Conservation (phyloP, 176 grass and related monocot genomes). For the Oryza punctata region DNA sequence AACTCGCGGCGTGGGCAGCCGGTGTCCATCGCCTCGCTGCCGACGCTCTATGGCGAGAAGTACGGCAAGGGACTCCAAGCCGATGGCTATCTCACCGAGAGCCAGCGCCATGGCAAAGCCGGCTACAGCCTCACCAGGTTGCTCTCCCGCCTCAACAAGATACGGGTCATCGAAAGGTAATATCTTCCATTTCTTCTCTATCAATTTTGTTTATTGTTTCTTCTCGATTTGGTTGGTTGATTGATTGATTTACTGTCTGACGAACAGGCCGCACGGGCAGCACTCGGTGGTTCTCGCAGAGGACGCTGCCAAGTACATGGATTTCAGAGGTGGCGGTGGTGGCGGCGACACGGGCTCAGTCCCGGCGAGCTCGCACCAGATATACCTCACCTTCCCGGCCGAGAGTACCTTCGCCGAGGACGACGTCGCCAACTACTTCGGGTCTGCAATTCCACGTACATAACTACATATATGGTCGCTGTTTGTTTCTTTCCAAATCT, state of each 20-base stretch:
- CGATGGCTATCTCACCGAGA: slow-evolving; percentile 93
- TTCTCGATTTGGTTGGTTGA: not conserved
- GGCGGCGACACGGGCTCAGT: slow-evolving; percentile 31
- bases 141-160: slow-evolving; percentile 73
- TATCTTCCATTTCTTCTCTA: not conserved
- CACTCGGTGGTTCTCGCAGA: slow-evolving; percentile 75
- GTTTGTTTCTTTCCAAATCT: no score
- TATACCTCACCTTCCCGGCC: slow-evolving; percentile 89
- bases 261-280: slow-evolving; percentile 80
- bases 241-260: not conserved
- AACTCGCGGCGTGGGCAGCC: slow-evolving; percentile 60
- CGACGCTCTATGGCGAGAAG: slow-evolving; percentile 71
- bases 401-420: slow-evolving; percentile 81
- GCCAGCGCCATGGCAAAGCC: slow-evolving; percentile 77
- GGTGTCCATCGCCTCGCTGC: slow-evolving; percentile 82
- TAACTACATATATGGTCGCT: not conserved
- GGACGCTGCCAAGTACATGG: slow-evolving; percentile 61
- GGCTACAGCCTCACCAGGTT: slow-evolving; percentile 86
- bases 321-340: slow-evolving; percentile 48
- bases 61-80: slow-evolving; percentile 85
- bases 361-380: slow-evolving; percentile 65
- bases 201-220: not conserved
- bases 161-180: slow-evolving; percentile 74
- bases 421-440: slow-evolving; percentile 78
- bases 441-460: slow-evolving; percentile 15